Conservation (phyloP, 2,329 filamentous ascomycete genomes). For the Colletotrichum liriopes region DNA sequence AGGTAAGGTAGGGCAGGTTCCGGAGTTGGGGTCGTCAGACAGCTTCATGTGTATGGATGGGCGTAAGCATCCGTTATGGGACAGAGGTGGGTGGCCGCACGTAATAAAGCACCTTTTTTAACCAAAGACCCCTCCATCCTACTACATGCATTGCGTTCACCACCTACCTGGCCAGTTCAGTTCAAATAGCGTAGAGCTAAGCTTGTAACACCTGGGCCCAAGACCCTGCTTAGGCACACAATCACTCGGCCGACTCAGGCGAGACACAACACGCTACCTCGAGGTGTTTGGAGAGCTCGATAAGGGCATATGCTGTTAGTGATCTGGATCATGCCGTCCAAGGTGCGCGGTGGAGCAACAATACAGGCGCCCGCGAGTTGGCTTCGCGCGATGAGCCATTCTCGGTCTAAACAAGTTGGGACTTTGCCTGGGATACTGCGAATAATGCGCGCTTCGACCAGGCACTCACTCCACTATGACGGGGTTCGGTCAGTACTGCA, state of each 20-base stretch:
- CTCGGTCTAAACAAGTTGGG: neutral
- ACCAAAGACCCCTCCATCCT: neutral
- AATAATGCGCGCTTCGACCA: neutral
- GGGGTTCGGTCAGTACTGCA: neutral
- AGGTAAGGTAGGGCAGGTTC: neutral
- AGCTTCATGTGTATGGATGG: neutral
- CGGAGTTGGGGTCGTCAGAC: neutral
- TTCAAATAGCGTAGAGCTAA: conserved; percentile 3
- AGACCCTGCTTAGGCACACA: neutral
- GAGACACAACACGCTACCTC: neutral
- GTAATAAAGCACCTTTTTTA: neutral
- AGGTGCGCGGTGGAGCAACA: neutral
- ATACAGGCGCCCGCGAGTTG: neutral
- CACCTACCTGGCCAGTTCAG: neutral
- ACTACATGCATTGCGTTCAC: no score
- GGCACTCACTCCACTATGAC: neutral
- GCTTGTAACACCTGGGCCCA: neutral
- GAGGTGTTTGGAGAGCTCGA: neutral
- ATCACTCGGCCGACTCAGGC: neutral
- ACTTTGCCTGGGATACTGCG: neutral
- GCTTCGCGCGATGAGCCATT: neutral
- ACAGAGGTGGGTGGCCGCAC: neutral
- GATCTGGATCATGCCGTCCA: conserved; percentile 1
- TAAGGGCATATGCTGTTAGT: conserved; percentile 1
- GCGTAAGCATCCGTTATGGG: neutral